Evolutionary conservation across 768 basidiomycete species (phyloP).

Genomic region (Gymnopilus dilepis): DNA sequence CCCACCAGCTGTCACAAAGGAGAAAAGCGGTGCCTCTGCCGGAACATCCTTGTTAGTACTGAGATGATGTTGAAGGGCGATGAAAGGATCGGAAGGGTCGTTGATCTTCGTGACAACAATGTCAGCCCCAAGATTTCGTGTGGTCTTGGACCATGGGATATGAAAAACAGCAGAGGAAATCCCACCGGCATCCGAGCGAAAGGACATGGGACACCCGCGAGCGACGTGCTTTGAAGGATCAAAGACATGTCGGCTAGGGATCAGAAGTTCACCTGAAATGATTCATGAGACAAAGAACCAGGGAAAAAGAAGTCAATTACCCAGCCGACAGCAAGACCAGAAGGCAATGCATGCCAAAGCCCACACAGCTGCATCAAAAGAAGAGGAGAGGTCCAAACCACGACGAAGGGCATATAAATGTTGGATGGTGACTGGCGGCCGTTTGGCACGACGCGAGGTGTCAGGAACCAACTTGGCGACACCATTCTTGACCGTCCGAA

Average conservation of each 20-base stretch:
- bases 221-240: conserved; percentile 24
- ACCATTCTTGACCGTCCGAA: conserved; percentile 21
- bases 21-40: conserved; percentile 21
- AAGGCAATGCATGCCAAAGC: conserved; percentile 39
- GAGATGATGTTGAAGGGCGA: conserved; percentile 32
- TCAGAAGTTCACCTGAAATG: conserved; percentile 27
- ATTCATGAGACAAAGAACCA: too few species aligned
- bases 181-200: background rate
- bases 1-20: background rate
- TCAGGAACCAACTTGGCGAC: conserved; percentile 10
- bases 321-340: conserved; percentile 37
- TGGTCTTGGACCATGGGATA: conserved; percentile 44
- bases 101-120: conserved; percentile 26
- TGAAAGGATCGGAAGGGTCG: conserved; percentile 16
- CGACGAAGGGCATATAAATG: conserved; percentile 16
- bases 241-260: conserved; percentile 22
- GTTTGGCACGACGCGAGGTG: conserved; percentile 16
- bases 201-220: background rate
- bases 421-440: conserved; percentile 17
- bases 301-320: too few species aligned
- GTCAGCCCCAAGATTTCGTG: conserved; percentile 27
- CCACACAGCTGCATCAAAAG: conserved; percentile 36
- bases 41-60: conserved; percentile 18
- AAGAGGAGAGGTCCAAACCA: conserved; percentile 9
- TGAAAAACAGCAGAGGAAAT: conserved; percentile 24